Percentiles rank a stretch among this genome's conserved stretches.
Conservation (phyloP, 306 rosid genomes). For the Vachellia collinsii region DNA sequence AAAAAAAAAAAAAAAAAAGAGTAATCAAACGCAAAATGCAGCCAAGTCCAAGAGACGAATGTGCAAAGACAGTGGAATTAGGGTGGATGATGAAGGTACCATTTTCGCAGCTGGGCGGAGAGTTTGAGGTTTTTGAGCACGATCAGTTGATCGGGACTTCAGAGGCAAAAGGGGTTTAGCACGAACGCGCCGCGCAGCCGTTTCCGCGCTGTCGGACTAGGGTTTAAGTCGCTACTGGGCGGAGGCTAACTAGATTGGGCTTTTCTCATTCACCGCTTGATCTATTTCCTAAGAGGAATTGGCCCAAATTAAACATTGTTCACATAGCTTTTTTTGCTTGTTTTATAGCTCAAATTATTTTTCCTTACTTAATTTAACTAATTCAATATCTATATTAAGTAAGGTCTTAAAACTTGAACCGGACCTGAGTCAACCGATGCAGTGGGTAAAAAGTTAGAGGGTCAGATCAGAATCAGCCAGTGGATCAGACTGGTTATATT, state of each 20-base stretch:
- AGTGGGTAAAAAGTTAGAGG: too few species aligned
- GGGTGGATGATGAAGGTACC: background rate
- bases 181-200: background rate
- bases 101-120: background rate
- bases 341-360: background rate
- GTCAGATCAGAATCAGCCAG: too few species aligned
- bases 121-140: background rate
- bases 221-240: background rate
- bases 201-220: background rate
- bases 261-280: background rate
- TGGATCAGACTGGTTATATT: too few species aligned
- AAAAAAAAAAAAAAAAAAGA: background rate
- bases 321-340: background rate
- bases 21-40: background rate
- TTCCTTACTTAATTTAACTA: too few species aligned
- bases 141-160: background rate
- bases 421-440: too few species aligned
- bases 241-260: background rate
- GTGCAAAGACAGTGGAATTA: background rate
- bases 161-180: background rate
- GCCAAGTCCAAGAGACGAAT: background rate
- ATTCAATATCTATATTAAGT: too few species aligned
- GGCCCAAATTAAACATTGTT: background rate
- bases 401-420: too few species aligned
- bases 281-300: background rate